Evolutionary conservation across 208 protist genomes (phyloP).

Genomic region (Trypanosoma vivax): DNA sequence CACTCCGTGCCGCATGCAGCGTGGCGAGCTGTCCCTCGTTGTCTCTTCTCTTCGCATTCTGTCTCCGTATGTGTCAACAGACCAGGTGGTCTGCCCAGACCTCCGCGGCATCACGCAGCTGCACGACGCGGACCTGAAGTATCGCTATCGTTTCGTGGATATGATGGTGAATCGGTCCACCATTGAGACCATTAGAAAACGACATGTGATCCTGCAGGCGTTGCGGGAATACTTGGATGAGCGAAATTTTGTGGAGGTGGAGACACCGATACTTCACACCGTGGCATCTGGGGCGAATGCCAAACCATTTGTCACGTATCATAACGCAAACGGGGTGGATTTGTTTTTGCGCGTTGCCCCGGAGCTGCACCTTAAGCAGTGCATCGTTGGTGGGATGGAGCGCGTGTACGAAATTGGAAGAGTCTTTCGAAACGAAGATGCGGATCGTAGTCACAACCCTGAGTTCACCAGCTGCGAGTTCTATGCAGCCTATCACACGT

Average conservation of each 20-base stretch:
- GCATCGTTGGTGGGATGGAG: constrained; percentile 92
- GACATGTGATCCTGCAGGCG: constrained; percentile 51
- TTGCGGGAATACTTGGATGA: constrained; percentile 71
- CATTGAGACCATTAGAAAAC: constrained; percentile 40
- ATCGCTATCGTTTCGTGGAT: constrained; percentile 86
- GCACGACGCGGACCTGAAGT: constrained; percentile 71
- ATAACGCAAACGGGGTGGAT: constrained; percentile 80
- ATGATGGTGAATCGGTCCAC: constrained; percentile 73
- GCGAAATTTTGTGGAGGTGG: constrained; percentile 87
- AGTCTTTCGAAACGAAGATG: constrained; percentile 93
- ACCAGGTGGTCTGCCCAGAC: constrained; percentile 74
- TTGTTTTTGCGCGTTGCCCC: constrained; percentile 89
- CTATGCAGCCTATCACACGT: constrained; percentile 92
- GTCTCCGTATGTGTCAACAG: constrained; percentile 78
- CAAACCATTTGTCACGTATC: constrained; percentile 87
- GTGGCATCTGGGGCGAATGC: constrained; percentile 90
- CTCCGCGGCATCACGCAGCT: constrained; percentile 56
- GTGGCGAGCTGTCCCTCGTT: constrained; percentile 84
- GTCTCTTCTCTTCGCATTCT: constrained; percentile 45
- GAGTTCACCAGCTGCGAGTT: constrained; percentile 95
- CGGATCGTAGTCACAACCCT: constrained; percentile 93
- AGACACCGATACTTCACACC: constrained; percentile 90
- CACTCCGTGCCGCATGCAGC: constrained; percentile 54
- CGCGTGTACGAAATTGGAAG: constrained; percentile 93
- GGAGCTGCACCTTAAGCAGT: constrained; percentile 93